Evolutionary conservation across 1,139 yeast genomes (phyloP), one percentile per base, ranked within the genome.

Genomic region (Hyphopichia wangnamkhiaoensis): DNA sequence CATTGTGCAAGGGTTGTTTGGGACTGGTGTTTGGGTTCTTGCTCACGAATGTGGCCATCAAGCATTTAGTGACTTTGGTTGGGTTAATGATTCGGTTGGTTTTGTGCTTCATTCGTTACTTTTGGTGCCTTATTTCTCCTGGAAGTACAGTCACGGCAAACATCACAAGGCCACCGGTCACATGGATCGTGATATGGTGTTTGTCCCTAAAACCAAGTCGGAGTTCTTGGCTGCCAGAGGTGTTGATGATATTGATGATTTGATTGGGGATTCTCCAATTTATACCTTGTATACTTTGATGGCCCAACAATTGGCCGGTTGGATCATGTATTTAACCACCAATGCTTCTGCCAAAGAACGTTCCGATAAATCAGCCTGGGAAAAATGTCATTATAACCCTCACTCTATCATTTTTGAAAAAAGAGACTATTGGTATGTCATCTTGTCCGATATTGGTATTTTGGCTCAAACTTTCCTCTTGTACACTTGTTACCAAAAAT

Each of bases 41-140:
- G 83, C 84, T 33, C 84, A 79, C 54, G 84, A 79, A 56, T 79
- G 84, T 71, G 84, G 84, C 40, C 84, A 79, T 54, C 79, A 74
- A 53, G 84, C 84, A 12, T 79, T 79, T 54, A 67, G 78, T 39
- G 81, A 77, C 53, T 78, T 76, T 54, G 75, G 71, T 26, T 63
- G 64, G 65, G 71, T 79, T 44, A 79, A 79, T 50, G 83, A 79
- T 54, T 55, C 72, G 27, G 75, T 77, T 37, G 84, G 84, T 35
- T 79, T 83, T 83, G 59, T 78, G 18, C 63, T 79, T 43, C 84
- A 79, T 58, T 75, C 82, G 29, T 79, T 74, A 53, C 61, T 77
- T 44, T 55, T 76, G 52, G 84, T 79, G 26, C 84, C 84, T 24
- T 79, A 76, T 60, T 79, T 79, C 50, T 76, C 83, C 4, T 79